A percentile compares a stretch with the other conserved stretches of the same genome.
phyloP scores from a whole-genome alignment of 2,329 filamentous ascomycete genomes.

The Emericellopsis atlantica region DNA sequence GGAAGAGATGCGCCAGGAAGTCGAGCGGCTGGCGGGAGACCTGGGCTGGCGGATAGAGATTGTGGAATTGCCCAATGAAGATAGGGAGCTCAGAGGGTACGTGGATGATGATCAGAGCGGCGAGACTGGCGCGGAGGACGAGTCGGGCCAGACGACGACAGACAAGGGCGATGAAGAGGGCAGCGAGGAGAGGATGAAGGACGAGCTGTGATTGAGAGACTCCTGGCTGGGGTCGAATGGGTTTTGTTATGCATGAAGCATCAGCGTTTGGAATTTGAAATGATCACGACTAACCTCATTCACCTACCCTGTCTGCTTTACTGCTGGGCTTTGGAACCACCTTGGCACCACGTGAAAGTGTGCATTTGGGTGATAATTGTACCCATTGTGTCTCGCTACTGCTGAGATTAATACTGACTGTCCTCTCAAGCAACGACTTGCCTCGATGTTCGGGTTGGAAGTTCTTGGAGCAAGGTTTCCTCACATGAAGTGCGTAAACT shows the following conservation, averaged over 20 bases:
- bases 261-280: background rate
- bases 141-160: constrained; percentile 6
- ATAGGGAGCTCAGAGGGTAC: constrained; percentile 55
- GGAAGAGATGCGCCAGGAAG: constrained; percentile 53
- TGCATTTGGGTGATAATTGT: background rate
- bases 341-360: no score
- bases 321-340: background rate
- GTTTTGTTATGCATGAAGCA: background rate
- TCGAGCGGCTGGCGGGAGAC: constrained; percentile 57
- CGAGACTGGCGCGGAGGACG: constrained; percentile 9
- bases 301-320: background rate
- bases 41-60: constrained; percentile 73
- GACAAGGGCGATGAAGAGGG: constrained; percentile 14
- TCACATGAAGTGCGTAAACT: no score
- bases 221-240: background rate
- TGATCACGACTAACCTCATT: background rate
- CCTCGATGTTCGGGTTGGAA: background rate
- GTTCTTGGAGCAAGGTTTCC: background rate
- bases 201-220: constrained; percentile 28
- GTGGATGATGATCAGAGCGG: constrained; percentile 43
- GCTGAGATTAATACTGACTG: background rate
- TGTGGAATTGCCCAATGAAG: constrained; percentile 49
- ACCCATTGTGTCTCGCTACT: background rate
- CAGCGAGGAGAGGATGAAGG: constrained; percentile 37
- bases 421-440: background rate